A percentile compares a stretch with the other conserved stretches of the same genome.
Conservation (phyloP, 2,329 filamentous ascomycete species). For the Graphiopsis chlorocephala region DNA sequence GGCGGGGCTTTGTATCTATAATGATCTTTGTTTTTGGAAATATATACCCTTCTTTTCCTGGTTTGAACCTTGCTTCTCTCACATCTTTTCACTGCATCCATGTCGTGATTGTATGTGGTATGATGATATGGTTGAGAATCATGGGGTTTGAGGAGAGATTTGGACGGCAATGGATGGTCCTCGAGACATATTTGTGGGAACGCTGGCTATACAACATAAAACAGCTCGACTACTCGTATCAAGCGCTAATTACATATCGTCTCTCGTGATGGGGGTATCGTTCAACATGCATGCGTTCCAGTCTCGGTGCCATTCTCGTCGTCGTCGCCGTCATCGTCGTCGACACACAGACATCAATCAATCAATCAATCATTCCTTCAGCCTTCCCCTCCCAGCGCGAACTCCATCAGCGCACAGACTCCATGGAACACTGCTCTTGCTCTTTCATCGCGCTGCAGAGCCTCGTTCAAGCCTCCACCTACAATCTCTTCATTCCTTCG, state of each 20-base stretch:
- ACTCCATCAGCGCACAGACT: slow-evolving; percentile 29
- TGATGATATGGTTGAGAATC: no score
- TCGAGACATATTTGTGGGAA: not conserved
- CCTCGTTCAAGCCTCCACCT: slow-evolving; percentile 23
- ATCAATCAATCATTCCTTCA: not conserved
- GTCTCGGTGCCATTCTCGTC: not conserved
- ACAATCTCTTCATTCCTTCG: slow-evolving; percentile 26
- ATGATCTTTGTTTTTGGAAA: not conserved
- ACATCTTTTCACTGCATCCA: no score
- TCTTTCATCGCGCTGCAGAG: slow-evolving; percentile 29
- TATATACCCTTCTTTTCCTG: not conserved
- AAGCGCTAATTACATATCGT: not conserved
- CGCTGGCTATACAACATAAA: not conserved
- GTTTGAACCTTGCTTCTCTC: no score
- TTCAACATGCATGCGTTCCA: not conserved
- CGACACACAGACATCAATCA: not conserved
- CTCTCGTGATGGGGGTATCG: not conserved
- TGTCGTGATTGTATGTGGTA: no score
- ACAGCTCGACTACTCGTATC: not conserved
- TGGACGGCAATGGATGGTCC: no score
- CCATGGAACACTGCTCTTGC: slow-evolving; percentile 35
- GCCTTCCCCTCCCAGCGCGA: not conserved
- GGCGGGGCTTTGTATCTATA: not conserved
- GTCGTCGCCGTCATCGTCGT: not conserved
- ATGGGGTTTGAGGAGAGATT: no score